A percentile compares a stretch with the other conserved stretches of the same genome.
Evolutionary conservation across 352 stramenopile species (phyloP).

Genomic region (Globisporangium camurandrum): DNA sequence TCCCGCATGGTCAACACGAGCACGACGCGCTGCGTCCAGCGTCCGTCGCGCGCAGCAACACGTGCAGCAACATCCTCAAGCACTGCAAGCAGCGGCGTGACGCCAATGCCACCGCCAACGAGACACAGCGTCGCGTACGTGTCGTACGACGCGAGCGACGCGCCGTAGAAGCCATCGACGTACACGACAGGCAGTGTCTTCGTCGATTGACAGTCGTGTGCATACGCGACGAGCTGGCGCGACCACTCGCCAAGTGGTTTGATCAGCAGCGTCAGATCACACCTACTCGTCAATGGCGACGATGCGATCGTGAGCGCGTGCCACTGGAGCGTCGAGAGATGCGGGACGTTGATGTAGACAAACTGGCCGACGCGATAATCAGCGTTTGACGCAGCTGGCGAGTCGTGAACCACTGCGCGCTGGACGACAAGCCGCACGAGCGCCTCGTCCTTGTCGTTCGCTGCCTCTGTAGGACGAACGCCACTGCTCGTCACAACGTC

Average conservation of each 20-base stretch:
- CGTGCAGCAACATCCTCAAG: slow-evolving; percentile 20
- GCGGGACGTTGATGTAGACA: slow-evolving; percentile 34
- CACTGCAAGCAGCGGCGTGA: slow-evolving; percentile 26
- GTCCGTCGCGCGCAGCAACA: not conserved
- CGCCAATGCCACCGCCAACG: slow-evolving; percentile 28
- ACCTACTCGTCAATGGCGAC: slow-evolving; percentile 16
- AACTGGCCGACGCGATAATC: slow-evolving; percentile 34
- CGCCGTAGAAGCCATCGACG: slow-evolving; percentile 37
- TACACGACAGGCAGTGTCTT: slow-evolving; percentile 20
- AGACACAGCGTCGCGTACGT: slow-evolving; percentile 28
- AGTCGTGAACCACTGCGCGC: no score
- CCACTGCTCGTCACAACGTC: no score
- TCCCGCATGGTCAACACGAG: slow-evolving; percentile 20
- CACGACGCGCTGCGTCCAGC: slow-evolving; percentile 10
- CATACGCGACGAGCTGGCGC: slow-evolving; percentile 19
- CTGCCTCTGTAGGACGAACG: no score
- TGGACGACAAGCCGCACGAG: no score
- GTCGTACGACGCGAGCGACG: slow-evolving; percentile 23
- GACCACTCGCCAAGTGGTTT: slow-evolving; percentile 42
- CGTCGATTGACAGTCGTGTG: slow-evolving; percentile 22
- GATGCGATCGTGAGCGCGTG: slow-evolving; percentile 43
- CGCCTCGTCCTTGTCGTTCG: no score
- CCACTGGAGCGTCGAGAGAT: slow-evolving; percentile 45
- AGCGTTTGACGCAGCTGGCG: slow-evolving; percentile 28
- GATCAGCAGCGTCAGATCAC: slow-evolving; percentile 25